Evolutionary conservation across 129 eudicot species (phyloP), one percentile per base, ranked within the genome.

Genomic region (Tagetes patula): DNA sequence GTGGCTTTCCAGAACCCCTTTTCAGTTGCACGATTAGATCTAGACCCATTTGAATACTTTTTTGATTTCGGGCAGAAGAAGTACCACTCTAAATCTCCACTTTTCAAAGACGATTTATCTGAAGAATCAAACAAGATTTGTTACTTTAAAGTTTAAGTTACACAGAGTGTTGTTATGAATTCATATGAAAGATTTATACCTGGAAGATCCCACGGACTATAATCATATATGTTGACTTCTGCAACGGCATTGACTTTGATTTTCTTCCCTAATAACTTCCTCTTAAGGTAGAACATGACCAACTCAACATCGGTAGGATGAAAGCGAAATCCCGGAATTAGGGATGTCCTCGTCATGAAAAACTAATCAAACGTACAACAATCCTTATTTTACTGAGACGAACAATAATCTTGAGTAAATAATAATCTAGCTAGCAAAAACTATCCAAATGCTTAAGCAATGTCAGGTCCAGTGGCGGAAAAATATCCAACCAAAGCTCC

Each of bases 401-500:
- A 67, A 77, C 30, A 55, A 66, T 3, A 48, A 10, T 49, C 69
- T 40, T 52, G 48, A 13, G 40, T 36, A 54, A 61, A 61, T 67
- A 48, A 66, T 69, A 55, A 83, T 70, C 81, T 77, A 70, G 42
- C 71, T 27, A 70, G 70, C 69, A 54, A 64, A 43, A 30, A 75
- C n/a, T 72, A 13, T 41, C 39, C 8, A 65, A 62, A 70, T 50
- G 42, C 11, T 2, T 66, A 73, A 65, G 40, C 30, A 30, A 43
- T 46, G 70, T 88, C 95, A 91, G 83, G 95, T 91, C 97, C 97
- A 87, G 47, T 88, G 89, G 71, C 95, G 91, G 46, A 88, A 88
- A 30, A 82, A 71, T 5, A 82, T 77, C 85, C 80, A 82, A 27
- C 70, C 75, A 6, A 77, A 72, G 75, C 88, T 79, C 77, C 91